phyloP scores from a whole-genome alignment of 1,284 basidiomycete genomes.

The Cystobasidium sp. region DNA sequence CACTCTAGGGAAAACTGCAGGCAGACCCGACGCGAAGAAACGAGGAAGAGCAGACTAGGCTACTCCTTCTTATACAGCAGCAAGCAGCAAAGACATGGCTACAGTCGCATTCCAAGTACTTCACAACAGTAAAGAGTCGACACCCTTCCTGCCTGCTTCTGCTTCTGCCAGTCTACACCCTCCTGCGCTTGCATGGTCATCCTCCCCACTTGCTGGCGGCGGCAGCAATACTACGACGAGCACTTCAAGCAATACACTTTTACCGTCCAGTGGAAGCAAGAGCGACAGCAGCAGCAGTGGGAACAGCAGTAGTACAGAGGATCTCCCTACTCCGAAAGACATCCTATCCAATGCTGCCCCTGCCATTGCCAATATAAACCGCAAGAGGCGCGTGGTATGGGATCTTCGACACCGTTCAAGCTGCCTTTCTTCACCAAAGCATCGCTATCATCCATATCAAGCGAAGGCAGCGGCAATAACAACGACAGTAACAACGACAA shows the following conservation, averaged over 20 bases:
- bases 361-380: slow-evolving; percentile 5
- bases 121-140: not conserved
- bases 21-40: too few species aligned
- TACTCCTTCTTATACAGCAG: not conserved
- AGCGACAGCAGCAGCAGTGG: slow-evolving; percentile 16
- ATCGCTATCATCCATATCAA: slow-evolving; percentile 33
- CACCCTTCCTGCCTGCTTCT: not conserved
- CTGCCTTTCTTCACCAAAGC: slow-evolving; percentile 39
- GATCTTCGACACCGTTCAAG: slow-evolving; percentile 26
- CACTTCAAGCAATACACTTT: not conserved
- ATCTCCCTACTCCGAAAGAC: slow-evolving; percentile 11
- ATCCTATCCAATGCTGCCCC: not conserved
- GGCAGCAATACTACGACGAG: not conserved
- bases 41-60: too few species aligned
- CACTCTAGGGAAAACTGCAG: too few species aligned
- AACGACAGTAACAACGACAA: not conserved
- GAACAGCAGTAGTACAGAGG: slow-evolving; percentile 11
- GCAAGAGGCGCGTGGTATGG: slow-evolving; percentile 28
- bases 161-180: not conserved
- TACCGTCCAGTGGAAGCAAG: slow-evolving; percentile 15
- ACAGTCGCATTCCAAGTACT: slow-evolving; percentile 7
- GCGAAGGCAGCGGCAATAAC: slow-evolving; percentile 2
- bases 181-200: slow-evolving; percentile 8
- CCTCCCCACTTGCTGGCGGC: slow-evolving; percentile 9
- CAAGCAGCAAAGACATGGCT: not conserved